Evolutionary conservation across 1,284 basidiomycete genomes (phyloP), one percentile per base, ranked within the genome.

Genomic region (Agaricales sp.): DNA sequence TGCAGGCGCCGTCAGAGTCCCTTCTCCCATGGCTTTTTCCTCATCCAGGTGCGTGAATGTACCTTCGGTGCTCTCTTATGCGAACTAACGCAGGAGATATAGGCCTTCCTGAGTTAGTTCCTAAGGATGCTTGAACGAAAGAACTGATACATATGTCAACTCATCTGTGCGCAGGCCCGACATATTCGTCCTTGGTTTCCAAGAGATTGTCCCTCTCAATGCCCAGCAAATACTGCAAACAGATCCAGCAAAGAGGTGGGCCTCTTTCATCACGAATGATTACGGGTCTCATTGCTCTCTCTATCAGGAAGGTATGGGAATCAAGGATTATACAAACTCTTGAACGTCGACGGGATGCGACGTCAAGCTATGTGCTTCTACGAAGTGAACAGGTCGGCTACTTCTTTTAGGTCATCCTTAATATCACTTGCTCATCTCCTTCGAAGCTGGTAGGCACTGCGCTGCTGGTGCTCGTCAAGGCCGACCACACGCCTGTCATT

Each of bases 151-250:
- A n/a, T n/a, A n/a, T n/a, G n/a, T 20, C 13, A 41, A 11, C 14
- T 30, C 14, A 16, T 18, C 6, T 20, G 16, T 41, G 8, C 19
- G 16, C 39, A 93, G 90, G 44, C 90, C 93, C 4, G 92, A 96
- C 62, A 80, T 97, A 51, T 84, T 95, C 60, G 83, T 83, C n/a
- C 69, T 97, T 24, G 91, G 89, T 1, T 97, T 99, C 61, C 96
- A 99, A 66, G 96, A 99, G 66, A 93, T 99, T 49, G 96, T 99
- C 0, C 92, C 92, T 35, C 75, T 99, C 39, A 97, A 91, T 3
- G 92, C 96, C 3, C 92, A 96, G 61, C 94, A 98, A 63, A 97
- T 99, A 47, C 77, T 95, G 18, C 90, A 96, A 62, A 90, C 95
- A 2, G 96, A 99, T 65, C 92, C 94, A 0, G 92, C 93, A 58